Evolutionary conservation across 345 rosid genomes (phyloP), one percentile per base, ranked within the genome.

Genomic region (Acer saccharum): DNA sequence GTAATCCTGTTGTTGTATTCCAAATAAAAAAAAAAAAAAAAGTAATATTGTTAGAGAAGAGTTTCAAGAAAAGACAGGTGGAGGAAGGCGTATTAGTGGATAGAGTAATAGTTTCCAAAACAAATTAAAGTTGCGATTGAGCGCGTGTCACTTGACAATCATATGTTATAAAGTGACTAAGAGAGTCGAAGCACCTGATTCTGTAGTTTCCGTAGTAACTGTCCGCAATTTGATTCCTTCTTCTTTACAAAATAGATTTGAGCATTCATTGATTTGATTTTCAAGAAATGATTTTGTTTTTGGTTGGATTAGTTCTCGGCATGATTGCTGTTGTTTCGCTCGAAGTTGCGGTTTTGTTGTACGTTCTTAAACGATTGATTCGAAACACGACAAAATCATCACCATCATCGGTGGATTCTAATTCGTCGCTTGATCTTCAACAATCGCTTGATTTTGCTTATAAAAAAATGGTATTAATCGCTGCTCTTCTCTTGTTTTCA

Each of bases 301-400:
- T 87, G 0, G 52, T 61, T 54, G 94, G 94, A 6, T 84, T 85
- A 64, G 13, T 91, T 48, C 72, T 86, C 2, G 94, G 94, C 48
- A 79, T 80, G 25, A 43, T 89, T 1, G 80, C 78, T 54, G 74
- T 88, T 69, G 23, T 84, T 1, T 71, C 80, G 20, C 72, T 73
- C 14, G 85, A 89, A 82, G 86, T 79, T 27, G 71, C 61, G 10
- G 88, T 50, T 7, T 25, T 86, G n/a, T 55, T 81, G 78, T 83
- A 76, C 62, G 7, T 91, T 13, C 5, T 89, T 13, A 64, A 75
- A 17, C 86, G 84, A 35, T 68, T 89, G 81, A 83, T 67, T 81
- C 84, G 79, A 69, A 89, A 81, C 79, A 76, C 78, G 18, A 74
- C 78, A 17, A 57, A 80, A 27, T 72, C 76, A 43, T 69, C 84